A percentile compares a stretch with the other conserved stretches of the same genome.
Evolutionary conservation across 306 rosid species (phyloP).

Genomic region (Amphicarpaea edgeworthii): DNA sequence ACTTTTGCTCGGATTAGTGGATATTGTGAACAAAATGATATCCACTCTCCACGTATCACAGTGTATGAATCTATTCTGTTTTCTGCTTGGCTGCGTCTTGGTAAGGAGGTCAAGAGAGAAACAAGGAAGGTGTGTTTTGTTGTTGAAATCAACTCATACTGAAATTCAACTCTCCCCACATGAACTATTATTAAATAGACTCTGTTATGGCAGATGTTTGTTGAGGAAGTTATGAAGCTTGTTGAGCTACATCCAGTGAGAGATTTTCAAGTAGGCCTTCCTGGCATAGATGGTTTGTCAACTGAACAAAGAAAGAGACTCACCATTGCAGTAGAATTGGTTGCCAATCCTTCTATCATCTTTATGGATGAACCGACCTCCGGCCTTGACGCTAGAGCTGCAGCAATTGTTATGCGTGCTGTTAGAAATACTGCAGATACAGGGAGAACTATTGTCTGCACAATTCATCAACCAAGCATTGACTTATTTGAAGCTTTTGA

Average conservation of each 20-base stretch:
- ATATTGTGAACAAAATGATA: constrained; percentile 66
- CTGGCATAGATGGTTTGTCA: constrained; percentile 60
- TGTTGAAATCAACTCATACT: constrained; percentile 31
- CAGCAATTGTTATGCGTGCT: constrained; percentile 65
- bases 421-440: constrained; percentile 65
- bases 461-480: constrained; percentile 73
- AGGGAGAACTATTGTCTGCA: constrained; percentile 66
- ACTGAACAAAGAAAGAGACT: constrained; percentile 69
- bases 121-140: constrained; percentile 48
- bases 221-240: constrained; percentile 61
- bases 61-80: constrained; percentile 59
- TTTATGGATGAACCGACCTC: constrained; percentile 74
- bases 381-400: constrained; percentile 70
- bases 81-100: constrained; percentile 64
- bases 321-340: constrained; percentile 64
- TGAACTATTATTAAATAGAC: constrained; percentile 17
- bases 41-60: constrained; percentile 59
- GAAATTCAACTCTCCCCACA: not conserved
- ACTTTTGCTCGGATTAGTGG: constrained; percentile 64
- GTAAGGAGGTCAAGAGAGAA: constrained; percentile 52
- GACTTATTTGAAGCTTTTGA: constrained; percentile 68
- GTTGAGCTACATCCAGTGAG: constrained; percentile 58
- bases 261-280: constrained; percentile 63
- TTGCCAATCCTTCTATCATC: constrained; percentile 67
- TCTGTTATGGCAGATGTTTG: constrained; percentile 55